Conservation (phyloP, 2,329 filamentous ascomycete species). For the Colletotrichum camelliae region DNA sequence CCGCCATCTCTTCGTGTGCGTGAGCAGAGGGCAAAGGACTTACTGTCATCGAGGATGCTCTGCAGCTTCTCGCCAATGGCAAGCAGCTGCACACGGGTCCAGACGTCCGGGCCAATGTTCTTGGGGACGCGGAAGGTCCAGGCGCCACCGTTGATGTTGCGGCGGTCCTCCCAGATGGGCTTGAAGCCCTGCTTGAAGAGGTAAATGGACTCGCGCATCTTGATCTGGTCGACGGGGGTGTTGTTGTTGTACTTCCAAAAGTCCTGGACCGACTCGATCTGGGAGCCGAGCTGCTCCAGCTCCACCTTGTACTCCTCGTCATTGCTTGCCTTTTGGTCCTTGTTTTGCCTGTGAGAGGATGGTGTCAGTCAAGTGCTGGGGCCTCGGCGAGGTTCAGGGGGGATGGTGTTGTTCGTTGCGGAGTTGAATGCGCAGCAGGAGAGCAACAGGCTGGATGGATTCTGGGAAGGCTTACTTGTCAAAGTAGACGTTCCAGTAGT, state of each 20-base stretch:
- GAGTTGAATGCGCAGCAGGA: neutral
- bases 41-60: constrained; percentile 73
- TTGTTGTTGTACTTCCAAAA: constrained; percentile 87
- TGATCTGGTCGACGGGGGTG: constrained; percentile 76
- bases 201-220: constrained; percentile 79
- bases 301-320: constrained; percentile 54
- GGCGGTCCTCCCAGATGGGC: constrained; percentile 83
- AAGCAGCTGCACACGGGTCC: constrained; percentile 81
- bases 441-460: neutral
- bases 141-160: constrained; percentile 84
- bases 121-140: constrained; percentile 94
- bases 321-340: constrained; percentile 45
- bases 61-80: constrained; percentile 85
- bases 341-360: constrained; percentile 41
- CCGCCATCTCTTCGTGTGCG: neutral
- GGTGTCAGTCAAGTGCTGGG: neutral
- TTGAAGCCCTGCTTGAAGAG: constrained; percentile 80
- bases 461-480: constrained; percentile 52
- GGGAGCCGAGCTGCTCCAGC: constrained; percentile 66
- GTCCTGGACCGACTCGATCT: constrained; percentile 82
- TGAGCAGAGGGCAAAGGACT: constrained; percentile 26
- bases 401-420: neutral
- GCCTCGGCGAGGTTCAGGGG: neutral
- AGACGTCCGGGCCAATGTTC: constrained; percentile 73
- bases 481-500: constrained; percentile 79